Evolutionary conservation across 305 asterid genomes (phyloP).

Genomic region (Solanum aculeatissimum): DNA sequence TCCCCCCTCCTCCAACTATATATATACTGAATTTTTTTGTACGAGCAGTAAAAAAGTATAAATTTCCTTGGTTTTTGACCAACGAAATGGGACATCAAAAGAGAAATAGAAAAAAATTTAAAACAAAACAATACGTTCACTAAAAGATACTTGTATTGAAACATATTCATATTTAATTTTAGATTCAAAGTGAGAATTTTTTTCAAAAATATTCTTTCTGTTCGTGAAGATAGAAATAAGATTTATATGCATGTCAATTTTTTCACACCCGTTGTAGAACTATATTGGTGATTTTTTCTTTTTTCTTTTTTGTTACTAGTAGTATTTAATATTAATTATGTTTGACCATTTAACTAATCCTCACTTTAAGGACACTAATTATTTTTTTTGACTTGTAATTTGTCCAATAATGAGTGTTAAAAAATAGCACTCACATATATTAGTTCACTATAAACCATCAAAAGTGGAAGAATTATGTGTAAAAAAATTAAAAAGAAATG

Average conservation of each 20-base stretch:
- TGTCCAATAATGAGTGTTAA: background rate
- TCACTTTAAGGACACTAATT: background rate
- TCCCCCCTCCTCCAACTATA: too few species aligned
- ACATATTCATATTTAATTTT: background rate
- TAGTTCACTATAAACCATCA: background rate
- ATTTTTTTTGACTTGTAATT: background rate
- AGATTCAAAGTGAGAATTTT: background rate
- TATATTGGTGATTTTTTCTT: background rate
- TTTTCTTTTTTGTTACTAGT: background rate
- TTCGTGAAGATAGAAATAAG: background rate
- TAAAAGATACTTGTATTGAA: background rate
- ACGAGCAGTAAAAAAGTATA: too few species aligned
- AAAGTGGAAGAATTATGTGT: background rate
- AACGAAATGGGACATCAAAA: too few species aligned
- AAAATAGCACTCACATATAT: background rate
- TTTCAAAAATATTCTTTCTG: background rate
- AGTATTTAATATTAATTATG: background rate
- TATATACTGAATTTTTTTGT: too few species aligned
- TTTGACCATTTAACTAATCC: background rate
- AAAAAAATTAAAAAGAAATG: background rate
- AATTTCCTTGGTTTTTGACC: too few species aligned
- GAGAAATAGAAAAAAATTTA: too few species aligned
- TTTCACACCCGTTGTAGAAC: rapidly evolving
- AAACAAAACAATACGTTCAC: background rate
- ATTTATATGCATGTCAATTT: background rate